A percentile compares a stretch with the other conserved stretches of the same genome.
These are phyloP conservation scores for Tolypocladium tropicale DNA, from an alignment of 2,329 filamentous ascomycete genomes.

Conservation along the genomic window DNA sequence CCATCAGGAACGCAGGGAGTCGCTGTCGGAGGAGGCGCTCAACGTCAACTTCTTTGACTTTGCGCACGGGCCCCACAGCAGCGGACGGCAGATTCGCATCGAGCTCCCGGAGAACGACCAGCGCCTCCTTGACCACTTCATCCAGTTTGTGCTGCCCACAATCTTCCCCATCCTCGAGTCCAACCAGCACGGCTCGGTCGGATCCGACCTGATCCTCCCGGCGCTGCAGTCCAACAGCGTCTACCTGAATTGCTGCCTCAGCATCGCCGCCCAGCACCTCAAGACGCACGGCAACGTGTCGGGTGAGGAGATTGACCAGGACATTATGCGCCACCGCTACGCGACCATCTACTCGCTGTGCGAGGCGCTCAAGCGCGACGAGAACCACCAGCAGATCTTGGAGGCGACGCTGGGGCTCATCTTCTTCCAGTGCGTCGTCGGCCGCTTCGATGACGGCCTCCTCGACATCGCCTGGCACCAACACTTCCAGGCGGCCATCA, in stretches of 20 bases:
- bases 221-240: constrained; percentile 85
- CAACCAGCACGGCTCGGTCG: constrained; percentile 75
- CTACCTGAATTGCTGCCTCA: constrained; percentile 92
- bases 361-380: constrained; percentile 68
- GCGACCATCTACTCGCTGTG: constrained; percentile 80
- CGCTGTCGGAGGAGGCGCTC: constrained; percentile 52
- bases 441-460: constrained; percentile 71
- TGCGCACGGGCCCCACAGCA: constrained; percentile 53
- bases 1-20: constrained; percentile 42
- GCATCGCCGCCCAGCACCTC: constrained; percentile 83
- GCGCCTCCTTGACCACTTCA: constrained; percentile 79
- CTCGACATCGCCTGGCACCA: constrained; percentile 95
- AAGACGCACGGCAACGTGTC: constrained; percentile 58
- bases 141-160: constrained; percentile 74
- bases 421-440: constrained; percentile 90
- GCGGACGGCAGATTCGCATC: constrained; percentile 59
- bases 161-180: constrained; percentile 89
- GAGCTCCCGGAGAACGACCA: constrained; percentile 84
- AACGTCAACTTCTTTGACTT: constrained; percentile 81
- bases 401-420: constrained; percentile 92
- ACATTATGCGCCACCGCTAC: constrained; percentile 88
- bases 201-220: constrained; percentile 74
- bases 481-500: constrained; percentile 87
- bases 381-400: constrained; percentile 77
- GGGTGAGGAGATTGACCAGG: constrained; percentile 69